Base-by-base conservation (phyloP, 1,284 basidiomycete genomes). In the Pterulicium gracile region DNA sequence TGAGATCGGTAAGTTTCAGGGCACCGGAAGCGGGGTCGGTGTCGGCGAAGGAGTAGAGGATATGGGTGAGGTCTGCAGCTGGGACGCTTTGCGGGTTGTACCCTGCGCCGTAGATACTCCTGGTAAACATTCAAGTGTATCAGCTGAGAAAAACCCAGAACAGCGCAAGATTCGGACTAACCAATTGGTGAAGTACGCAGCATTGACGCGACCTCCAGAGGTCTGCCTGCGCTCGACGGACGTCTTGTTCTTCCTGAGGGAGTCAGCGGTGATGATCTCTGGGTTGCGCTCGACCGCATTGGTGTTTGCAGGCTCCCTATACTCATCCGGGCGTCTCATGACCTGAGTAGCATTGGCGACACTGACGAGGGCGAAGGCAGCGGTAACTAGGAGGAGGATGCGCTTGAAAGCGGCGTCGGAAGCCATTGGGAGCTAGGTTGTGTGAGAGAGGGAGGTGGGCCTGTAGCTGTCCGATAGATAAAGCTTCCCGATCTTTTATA, bases 31-130 rank as follows among this genome's bases (percentile, higher is more conserved):
- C 68, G 17, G 79, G 62, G 48, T 80, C 75, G 45, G 86, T 74
- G 60, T 94, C 89, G 43, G 86, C 91, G 57, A 96, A 96, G 2
- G 80, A 65, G 58, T 95, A 95, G 18, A 93, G 68, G 56, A 96
- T 77, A 57, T 93, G 64, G 77, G 74, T 61, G 68, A 76, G n/a
- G n/a, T n/a, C n/a, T n/a, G n/a, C n/a, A n/a, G n/a, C n/a, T n/a
- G n/a, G n/a, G n/a, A n/a, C n/a, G n/a, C n/a, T n/a, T n/a, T n/a
- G n/a, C n/a, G n/a, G n/a, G n/a, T n/a, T n/a, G n/a, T n/a, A n/a
- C n/a, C n/a, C n/a, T n/a, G n/a, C n/a, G n/a, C n/a, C n/a, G n/a
- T n/a, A n/a, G n/a, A n/a, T n/a, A n/a, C n/a, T n/a, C n/a, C n/a
- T n/a, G n/a, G n/a, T n/a, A n/a, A n/a, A n/a, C n/a, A n/a, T n/a